A percentile compares a stretch with the other conserved stretches of the same genome.
These are phyloP conservation scores for Posidonia australis DNA, from an alignment of 106 monocot species.

Conservation along the genomic window DNA sequence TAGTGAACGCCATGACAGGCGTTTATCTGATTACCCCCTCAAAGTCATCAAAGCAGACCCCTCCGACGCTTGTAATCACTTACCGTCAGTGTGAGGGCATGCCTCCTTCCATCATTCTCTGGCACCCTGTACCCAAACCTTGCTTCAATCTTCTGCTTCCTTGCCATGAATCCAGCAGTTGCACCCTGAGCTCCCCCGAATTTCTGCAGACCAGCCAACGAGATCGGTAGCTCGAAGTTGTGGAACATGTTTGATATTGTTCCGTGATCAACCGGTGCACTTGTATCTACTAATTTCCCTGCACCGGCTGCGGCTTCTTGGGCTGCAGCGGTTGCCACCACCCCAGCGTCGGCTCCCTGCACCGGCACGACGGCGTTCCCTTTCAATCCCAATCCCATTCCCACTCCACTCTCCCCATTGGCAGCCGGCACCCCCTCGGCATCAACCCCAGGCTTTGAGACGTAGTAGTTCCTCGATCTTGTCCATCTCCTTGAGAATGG, in stretches of 20 bases:
- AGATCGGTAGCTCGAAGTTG: constrained; percentile 74
- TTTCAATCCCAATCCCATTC: constrained; percentile 15
- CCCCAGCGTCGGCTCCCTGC: constrained; percentile 22
- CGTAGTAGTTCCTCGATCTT: constrained; percentile 75
- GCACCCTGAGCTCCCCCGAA: constrained; percentile 65
- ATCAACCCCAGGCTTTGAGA: constrained; percentile 39
- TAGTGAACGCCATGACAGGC: too few relatives aligned
- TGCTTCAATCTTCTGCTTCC: constrained; percentile 85
- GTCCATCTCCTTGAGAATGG: constrained; percentile 98
- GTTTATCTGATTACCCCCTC: too few relatives aligned
- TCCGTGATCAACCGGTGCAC: constrained; percentile 69
- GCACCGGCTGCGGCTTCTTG: constrained; percentile 75
- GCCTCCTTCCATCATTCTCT: constrained; percentile 72
- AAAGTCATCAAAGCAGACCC: constrained; percentile 55
- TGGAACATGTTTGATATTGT: constrained; percentile 60
- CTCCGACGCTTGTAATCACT: constrained; percentile 87
- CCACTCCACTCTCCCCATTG: constrained; percentile 10
- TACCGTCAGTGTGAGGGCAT: constrained; percentile 67
- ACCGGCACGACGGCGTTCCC: constrained; percentile 8
- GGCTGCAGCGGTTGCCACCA: constrained; percentile 56
- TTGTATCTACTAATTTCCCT: constrained; percentile 85
- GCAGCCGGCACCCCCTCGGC: neutral
- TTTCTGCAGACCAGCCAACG: constrained; percentile 56
- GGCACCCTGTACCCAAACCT: constrained; percentile 62
- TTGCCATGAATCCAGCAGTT: constrained; percentile 48